These are phyloP conservation scores for Fagopyrum esculentum DNA, from an alignment of 148 eudicot species.

Conservation along the genomic window DNA sequence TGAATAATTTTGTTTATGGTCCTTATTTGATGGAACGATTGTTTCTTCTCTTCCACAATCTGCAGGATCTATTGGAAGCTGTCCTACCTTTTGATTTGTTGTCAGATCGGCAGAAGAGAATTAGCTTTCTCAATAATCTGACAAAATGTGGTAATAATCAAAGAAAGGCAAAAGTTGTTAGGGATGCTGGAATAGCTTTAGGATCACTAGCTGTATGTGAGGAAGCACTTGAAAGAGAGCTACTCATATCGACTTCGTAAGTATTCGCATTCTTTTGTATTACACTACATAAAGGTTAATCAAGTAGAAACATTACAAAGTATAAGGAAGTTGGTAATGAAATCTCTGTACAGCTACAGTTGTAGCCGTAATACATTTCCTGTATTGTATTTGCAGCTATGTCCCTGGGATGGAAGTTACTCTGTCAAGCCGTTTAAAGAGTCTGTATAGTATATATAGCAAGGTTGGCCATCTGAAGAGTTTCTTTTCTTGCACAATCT, in stretches of 20 bases:
- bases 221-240: conserved; percentile 84
- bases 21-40: conserved; percentile 11
- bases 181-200: conserved; percentile 82
- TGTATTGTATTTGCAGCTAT: conserved; percentile 50
- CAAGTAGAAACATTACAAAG: not conserved
- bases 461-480: conserved; percentile 37
- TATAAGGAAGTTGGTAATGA: not conserved
- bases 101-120: conserved; percentile 68
- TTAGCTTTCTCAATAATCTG: conserved; percentile 41
- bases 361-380: not conserved
- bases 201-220: conserved; percentile 76
- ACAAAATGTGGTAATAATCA: conserved; percentile 33
- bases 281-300: not conserved
- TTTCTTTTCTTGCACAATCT: not conserved
- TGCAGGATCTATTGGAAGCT: conserved; percentile 87
- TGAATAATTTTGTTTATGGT: not conserved
- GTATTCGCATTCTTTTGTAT: not conserved
- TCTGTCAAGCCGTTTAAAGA: conserved; percentile 80
- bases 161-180: conserved; percentile 60
- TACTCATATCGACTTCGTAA: conserved; percentile 91
- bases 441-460: conserved; percentile 84
- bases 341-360: not conserved
- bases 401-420: conserved; percentile 97
- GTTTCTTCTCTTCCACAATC: conserved; percentile 16
- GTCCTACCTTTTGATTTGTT: conserved; percentile 84